These are phyloP conservation scores for Amphicarpaea edgeworthii DNA, from an alignment of 306 rosid species.

Conservation along the genomic window DNA sequence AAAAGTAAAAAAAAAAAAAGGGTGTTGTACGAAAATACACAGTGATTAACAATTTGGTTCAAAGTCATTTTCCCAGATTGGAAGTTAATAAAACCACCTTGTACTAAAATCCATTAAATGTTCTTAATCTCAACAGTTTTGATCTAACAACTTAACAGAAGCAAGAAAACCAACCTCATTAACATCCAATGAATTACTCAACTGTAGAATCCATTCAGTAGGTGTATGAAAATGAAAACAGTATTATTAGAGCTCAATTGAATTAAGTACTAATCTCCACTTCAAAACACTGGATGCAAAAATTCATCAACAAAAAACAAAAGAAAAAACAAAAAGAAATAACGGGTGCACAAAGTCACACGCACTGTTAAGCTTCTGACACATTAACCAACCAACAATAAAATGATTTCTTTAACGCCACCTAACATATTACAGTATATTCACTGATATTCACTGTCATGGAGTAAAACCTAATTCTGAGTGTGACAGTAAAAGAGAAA, in stretches of 20 bases:
- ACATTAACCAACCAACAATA: conserved; percentile 56
- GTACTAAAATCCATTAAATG: conserved; percentile 4
- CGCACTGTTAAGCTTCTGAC: conserved; percentile 57
- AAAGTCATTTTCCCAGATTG: conserved; percentile 11
- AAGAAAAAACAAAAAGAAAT: background rate
- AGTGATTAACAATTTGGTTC: conserved; percentile 16
- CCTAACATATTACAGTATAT: conserved; percentile 48
- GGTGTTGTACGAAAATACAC: background rate
- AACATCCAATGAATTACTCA: conserved; percentile 42
- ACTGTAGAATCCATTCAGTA: conserved; percentile 32
- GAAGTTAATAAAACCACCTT: conserved; percentile 20
- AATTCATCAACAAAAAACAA: background rate
- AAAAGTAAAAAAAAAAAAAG: conserved; percentile 8
- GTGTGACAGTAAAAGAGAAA: conserved; percentile 46
- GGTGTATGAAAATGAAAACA: background rate
- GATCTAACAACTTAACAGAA: conserved; percentile 22
- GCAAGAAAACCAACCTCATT: conserved; percentile 39
- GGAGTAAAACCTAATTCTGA: conserved; percentile 63
- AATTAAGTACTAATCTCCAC: conserved; percentile 33
- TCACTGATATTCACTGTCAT: conserved; percentile 59
- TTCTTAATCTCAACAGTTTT: conserved; percentile 10
- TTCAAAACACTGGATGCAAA: conserved; percentile 34
- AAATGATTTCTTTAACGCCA: conserved; percentile 40
- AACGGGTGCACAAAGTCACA: conserved; percentile 40
- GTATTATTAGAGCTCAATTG: conserved; percentile 26